Conservation (phyloP, 1,139 yeast species). For the Pichia sp. region DNA sequence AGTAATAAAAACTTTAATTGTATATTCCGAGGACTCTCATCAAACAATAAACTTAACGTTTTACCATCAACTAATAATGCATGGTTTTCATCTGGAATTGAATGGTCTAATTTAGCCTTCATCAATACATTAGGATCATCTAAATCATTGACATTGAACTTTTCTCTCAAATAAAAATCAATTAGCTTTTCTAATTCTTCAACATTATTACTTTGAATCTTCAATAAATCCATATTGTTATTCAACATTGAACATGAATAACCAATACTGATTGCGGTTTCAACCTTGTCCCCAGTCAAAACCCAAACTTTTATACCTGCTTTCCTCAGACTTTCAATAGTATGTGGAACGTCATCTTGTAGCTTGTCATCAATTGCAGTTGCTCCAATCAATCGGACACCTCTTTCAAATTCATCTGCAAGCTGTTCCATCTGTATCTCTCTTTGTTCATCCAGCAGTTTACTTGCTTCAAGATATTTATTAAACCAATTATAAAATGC, state of each 20-base stretch:
- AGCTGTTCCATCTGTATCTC: slow-evolving; percentile 70
- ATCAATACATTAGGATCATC: slow-evolving; percentile 32
- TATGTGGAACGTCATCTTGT: slow-evolving; percentile 92
- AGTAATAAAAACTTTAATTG: slow-evolving; percentile 43
- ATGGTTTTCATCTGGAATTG: slow-evolving; percentile 41
- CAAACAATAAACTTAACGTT: slow-evolving; percentile 42
- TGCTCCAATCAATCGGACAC: slow-evolving; percentile 77
- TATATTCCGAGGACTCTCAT: slow-evolving; percentile 23
- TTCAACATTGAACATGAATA: slow-evolving; percentile 91
- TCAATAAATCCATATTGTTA: slow-evolving; percentile 78
- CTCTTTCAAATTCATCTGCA: slow-evolving; percentile 73
- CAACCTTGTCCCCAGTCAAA: slow-evolving; percentile 94
- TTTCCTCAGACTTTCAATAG: slow-evolving; percentile 75
- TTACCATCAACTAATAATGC: slow-evolving; percentile 55
- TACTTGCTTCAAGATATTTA: slow-evolving; percentile 39
- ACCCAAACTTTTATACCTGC: slow-evolving; percentile 98
- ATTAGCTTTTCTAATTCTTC: slow-evolving; percentile 31
- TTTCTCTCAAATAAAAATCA: slow-evolving; percentile 36
- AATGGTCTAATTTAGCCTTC: slow-evolving; percentile 43
- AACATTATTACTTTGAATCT: slow-evolving; percentile 36
- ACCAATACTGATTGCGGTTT: slow-evolving; percentile 96
- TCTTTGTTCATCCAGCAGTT: slow-evolving; percentile 54
- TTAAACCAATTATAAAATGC: slow-evolving; percentile 38
- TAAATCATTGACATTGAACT: slow-evolving; percentile 34
- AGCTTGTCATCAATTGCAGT: slow-evolving; percentile 96